Evolutionary conservation across 257 asterid genomes (phyloP).

Genomic region (Cruciata laevipes): DNA sequence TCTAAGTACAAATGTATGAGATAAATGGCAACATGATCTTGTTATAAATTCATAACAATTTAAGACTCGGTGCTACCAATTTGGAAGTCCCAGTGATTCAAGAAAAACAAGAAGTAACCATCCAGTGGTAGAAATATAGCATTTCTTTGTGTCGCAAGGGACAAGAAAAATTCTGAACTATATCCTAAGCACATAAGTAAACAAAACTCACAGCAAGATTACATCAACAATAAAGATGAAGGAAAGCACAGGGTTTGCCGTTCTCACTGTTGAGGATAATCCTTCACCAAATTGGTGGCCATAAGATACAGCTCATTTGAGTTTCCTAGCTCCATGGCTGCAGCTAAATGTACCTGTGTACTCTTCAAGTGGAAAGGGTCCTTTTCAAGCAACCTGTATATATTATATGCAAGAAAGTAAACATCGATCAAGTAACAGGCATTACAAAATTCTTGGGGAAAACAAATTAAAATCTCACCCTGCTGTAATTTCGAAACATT

Average conservation of each 20-base stretch:
- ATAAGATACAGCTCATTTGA: constrained; percentile 93
- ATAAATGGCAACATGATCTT: background rate
- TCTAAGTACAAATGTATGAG: background rate
- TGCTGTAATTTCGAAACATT: constrained; percentile 85
- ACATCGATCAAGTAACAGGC: constrained; percentile 5
- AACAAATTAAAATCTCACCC: constrained; percentile 45
- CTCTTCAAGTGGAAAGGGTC: constrained; percentile 96
- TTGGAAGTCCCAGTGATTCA: background rate
- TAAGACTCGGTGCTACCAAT: background rate
- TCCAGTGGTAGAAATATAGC: background rate
- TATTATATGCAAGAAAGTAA: constrained; percentile 23
- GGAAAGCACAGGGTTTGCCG: background rate
- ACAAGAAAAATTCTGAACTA: background rate
- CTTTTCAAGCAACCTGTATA: constrained; percentile 88
- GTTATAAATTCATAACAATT: background rate
- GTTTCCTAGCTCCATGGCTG: constrained; percentile 98
- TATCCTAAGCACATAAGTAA: background rate
- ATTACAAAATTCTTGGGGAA: background rate
- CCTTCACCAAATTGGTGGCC: constrained; percentile 98
- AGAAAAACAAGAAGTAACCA: background rate
- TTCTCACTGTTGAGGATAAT: constrained; percentile 96
- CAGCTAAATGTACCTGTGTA: constrained; percentile 92
- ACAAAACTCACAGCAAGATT: background rate
- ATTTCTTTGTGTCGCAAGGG: background rate
- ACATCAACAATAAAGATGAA: background rate